Evolutionary conservation across 495 filamentous ascomycete species (phyloP).

Genomic region (Hypoxylon fuscum): DNA sequence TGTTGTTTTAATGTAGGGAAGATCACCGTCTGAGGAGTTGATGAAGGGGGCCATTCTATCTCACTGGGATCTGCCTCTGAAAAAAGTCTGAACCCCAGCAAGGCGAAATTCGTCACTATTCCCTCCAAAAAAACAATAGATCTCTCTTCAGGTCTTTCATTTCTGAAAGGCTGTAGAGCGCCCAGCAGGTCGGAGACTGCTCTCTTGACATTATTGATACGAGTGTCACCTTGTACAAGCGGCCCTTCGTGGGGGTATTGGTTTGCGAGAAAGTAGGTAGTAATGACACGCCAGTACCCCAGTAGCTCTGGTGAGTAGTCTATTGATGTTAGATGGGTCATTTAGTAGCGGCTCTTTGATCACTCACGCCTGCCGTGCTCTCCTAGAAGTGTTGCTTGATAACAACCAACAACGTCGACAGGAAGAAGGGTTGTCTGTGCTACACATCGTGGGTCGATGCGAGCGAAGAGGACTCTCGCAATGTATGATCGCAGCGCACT

Average conservation of each 20-base stretch:
- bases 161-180: background rate
- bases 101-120: background rate
- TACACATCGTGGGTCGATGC: background rate
- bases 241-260: background rate
- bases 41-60: background rate
- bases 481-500: background rate
- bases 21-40: background rate
- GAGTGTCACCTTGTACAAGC: background rate
- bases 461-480: background rate
- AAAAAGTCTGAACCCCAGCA: background rate
- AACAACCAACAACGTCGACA: background rate
- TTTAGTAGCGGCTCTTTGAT: background rate
- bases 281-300: background rate
- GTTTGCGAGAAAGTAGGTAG: background rate
- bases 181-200: background rate
- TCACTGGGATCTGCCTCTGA: background rate
- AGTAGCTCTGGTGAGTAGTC: background rate
- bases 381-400: background rate
- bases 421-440: background rate
- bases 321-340: background rate
- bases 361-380: background rate
- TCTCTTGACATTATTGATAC: slow-evolving; percentile 1
- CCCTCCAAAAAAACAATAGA: background rate
- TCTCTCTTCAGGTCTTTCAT: slow-evolving; percentile 10
- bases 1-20: background rate